These are phyloP conservation scores for Zalerion maritima DNA, from an alignment of 495 filamentous ascomycete species.

Conservation along the genomic window DNA sequence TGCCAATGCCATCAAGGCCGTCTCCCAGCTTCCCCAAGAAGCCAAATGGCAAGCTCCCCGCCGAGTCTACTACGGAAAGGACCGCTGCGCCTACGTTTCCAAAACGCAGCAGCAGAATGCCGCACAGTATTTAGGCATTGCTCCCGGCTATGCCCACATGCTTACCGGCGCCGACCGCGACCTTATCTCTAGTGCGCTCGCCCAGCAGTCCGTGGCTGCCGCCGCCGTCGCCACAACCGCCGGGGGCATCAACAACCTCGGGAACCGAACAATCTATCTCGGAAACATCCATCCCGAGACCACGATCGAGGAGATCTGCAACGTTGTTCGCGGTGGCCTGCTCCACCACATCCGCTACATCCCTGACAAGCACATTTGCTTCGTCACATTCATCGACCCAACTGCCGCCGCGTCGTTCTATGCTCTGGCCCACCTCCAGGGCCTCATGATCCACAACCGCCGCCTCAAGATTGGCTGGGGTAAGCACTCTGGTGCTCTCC, in stretches of 20 bases:
- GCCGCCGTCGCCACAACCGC: conserved; percentile 93
- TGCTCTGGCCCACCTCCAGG: conserved; percentile 90
- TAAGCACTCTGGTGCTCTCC: conserved; percentile 94
- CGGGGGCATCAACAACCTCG: conserved; percentile 91
- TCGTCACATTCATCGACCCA: conserved; percentile 98
- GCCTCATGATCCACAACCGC: conserved; percentile 97
- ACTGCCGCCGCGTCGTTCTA: conserved; percentile 97
- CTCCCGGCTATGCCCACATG: conserved; percentile 93
- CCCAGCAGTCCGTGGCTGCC: conserved; percentile 93
- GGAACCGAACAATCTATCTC: conserved; percentile 93
- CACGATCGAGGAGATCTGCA: conserved; percentile 96
- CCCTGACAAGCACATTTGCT: conserved; percentile 99
- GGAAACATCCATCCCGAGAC: conserved; percentile 99
- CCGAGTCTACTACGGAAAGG: conserved; percentile 96
- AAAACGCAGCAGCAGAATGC: conserved; percentile 99
- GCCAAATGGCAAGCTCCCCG: conserved; percentile 90
- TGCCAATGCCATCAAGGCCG: conserved; percentile 97
- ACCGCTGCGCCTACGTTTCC: conserved; percentile 94
- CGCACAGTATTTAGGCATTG: conserved; percentile 93
- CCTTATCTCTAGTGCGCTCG: conserved; percentile 85
- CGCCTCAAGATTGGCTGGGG: conserved; percentile 98
- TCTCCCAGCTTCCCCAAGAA: conserved; percentile 90
- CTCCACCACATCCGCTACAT: conserved; percentile 98
- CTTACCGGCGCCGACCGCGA: conserved; percentile 91
- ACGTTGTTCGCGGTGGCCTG: conserved; percentile 83